These are phyloP conservation scores for Cryphonectria radicalis DNA, from an alignment of 2,329 filamentous ascomycete species.

Conservation along the genomic window DNA sequence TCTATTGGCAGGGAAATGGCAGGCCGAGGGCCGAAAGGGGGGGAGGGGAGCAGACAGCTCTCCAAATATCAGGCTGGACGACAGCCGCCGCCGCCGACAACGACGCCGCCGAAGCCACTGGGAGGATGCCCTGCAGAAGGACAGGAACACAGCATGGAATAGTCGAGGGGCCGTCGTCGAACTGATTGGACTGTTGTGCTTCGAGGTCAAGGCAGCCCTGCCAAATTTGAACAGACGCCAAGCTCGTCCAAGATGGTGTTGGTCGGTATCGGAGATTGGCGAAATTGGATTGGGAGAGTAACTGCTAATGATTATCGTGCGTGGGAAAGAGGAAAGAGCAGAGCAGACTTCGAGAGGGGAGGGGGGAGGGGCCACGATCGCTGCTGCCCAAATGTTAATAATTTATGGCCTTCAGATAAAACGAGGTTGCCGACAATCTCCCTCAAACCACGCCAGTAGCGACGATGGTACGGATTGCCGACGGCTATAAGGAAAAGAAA, in stretches of 20 bases:
- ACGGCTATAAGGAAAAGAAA: not conserved
- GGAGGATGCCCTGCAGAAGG: slow-evolving; percentile 24
- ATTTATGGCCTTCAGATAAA: slow-evolving; percentile 5
- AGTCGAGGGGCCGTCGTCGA: slow-evolving; percentile 17
- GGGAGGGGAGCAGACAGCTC: not conserved
- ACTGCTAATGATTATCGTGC: not conserved
- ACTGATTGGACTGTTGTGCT: slow-evolving; percentile 18
- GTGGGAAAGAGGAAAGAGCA: not conserved
- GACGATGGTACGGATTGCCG: not conserved
- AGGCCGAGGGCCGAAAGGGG: slow-evolving; percentile 4
- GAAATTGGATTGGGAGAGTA: slow-evolving; percentile 22
- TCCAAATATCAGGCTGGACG: not conserved
- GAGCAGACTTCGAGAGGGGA: not conserved
- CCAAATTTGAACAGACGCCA: slow-evolving; percentile 20
- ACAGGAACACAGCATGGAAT: slow-evolving; percentile 25
- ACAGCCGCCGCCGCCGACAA: not conserved
- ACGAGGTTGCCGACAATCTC: slow-evolving; percentile 20
- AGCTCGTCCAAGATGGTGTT: slow-evolving; percentile 10
- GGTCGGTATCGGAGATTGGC: slow-evolving; percentile 28
- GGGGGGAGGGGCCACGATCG: not conserved
- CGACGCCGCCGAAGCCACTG: slow-evolving; percentile 5
- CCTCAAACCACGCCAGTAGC: slow-evolving; percentile 14
- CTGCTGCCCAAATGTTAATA: not conserved
- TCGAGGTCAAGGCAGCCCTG: slow-evolving; percentile 9
- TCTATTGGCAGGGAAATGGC: slow-evolving; percentile 19